These are phyloP conservation scores for Carex pumila DNA, from an alignment of 176 grass and related monocot genomes.

Conservation along the genomic window DNA sequence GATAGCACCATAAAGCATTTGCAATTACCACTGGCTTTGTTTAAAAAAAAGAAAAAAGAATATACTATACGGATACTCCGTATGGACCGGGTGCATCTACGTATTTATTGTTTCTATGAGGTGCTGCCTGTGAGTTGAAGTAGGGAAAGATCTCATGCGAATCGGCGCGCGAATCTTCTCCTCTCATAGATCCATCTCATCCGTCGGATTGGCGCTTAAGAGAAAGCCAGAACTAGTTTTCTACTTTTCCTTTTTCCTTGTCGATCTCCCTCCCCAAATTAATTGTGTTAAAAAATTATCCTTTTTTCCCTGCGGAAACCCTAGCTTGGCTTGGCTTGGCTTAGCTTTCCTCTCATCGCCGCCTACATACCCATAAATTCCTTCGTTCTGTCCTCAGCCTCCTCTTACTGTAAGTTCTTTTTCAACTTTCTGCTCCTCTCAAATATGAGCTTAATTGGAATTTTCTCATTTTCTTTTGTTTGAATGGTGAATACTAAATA, in stretches of 20 bases:
- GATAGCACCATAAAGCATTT: too few species aligned
- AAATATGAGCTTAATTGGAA: not conserved
- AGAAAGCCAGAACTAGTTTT: not conserved
- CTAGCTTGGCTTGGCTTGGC: not conserved
- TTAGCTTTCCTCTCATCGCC: not conserved
- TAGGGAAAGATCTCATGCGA: not conserved
- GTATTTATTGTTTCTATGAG: not conserved
- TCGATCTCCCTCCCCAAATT: constrained; percentile 16
- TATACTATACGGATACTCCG: too few species aligned
- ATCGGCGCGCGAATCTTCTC: too few species aligned
- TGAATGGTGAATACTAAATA: too few species aligned
- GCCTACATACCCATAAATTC: not conserved
- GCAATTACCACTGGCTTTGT: too few species aligned
- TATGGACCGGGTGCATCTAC: not conserved
- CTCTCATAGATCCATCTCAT: too few species aligned
- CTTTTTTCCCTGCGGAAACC: constrained; percentile 25
- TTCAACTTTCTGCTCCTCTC: not conserved
- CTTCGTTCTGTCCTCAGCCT: not conserved
- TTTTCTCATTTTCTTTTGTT: constrained; percentile 3
- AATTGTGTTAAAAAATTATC: not conserved
- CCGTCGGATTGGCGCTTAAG: too few species aligned
- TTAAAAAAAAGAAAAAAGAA: too few species aligned
- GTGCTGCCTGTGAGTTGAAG: not conserved
- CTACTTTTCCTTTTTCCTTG: not conserved
- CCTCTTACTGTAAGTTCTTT: not conserved